A percentile compares a stretch with the other conserved stretches of the same genome.
Evolutionary conservation across 768 basidiomycete genomes (phyloP).

Genomic region (Mycena chlorophos): DNA sequence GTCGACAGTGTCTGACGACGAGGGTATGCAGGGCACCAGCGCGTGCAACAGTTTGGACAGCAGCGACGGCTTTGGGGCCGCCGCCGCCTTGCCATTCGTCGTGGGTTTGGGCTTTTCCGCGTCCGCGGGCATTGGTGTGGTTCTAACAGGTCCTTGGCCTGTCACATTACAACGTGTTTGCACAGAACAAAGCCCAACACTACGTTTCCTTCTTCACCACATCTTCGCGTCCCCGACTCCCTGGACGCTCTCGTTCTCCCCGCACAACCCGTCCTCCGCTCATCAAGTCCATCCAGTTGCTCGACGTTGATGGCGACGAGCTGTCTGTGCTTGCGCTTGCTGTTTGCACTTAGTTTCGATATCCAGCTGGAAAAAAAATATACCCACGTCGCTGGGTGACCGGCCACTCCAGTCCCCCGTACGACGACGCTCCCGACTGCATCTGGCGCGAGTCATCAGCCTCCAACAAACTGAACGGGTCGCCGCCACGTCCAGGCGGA

Average conservation of each 20-base stretch:
- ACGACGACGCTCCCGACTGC: constrained; percentile 2
- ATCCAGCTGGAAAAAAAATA: background rate
- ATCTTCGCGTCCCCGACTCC: constrained; percentile 20
- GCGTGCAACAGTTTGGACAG: background rate
- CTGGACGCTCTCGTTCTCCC: constrained; percentile 15
- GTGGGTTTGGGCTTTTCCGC: background rate
- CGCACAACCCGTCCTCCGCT: constrained; percentile 9
- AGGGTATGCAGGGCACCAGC: constrained; percentile 14
- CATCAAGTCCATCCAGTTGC: constrained; percentile 19
- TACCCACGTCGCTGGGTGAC: constrained; percentile 5
- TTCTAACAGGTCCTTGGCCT: too few species aligned
- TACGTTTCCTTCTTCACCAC: constrained; percentile 21
- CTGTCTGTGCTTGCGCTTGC: constrained; percentile 3
- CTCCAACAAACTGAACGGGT: constrained; percentile 21
- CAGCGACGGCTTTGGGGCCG: constrained; percentile 9
- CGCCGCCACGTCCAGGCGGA: constrained; percentile 11
- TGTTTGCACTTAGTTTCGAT: background rate
- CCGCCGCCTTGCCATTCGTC: constrained; percentile 3
- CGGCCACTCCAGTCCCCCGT: constrained; percentile 20
- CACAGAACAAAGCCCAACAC: background rate
- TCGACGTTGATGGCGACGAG: constrained; percentile 4
- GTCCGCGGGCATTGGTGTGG: background rate
- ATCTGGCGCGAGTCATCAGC: constrained; percentile 8
- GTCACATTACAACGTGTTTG: background rate
- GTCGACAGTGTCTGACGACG: constrained; percentile 5